A percentile compares a stretch with the other conserved stretches of the same genome.
These are phyloP conservation scores for Bolboschoenoplectus hybrid DNA, from an alignment of 202 grass and related monocot genomes.

Conservation along the genomic window DNA sequence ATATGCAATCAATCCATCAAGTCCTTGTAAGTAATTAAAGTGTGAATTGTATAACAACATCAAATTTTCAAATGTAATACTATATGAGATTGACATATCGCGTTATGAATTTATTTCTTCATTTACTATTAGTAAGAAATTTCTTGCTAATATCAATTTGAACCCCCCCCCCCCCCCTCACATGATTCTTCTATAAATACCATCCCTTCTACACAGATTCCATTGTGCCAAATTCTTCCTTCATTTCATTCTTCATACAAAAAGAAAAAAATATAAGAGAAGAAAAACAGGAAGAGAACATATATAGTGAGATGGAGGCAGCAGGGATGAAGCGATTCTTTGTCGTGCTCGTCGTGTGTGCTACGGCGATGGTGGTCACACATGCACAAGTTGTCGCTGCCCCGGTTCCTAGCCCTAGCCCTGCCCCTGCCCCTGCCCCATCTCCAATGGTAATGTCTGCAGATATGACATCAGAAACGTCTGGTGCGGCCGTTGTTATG, in stretches of 20 bases:
- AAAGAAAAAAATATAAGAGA: neutral
- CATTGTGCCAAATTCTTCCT: neutral
- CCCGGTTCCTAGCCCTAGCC: neutral
- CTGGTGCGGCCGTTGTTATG: neutral
- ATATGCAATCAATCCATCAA: neutral
- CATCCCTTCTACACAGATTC: neutral
- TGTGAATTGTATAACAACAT: neutral
- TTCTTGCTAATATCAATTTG: neutral
- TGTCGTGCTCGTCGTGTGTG: neutral
- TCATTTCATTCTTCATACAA: neutral
- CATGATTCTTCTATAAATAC: conserved; percentile 13
- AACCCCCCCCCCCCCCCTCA: neutral
- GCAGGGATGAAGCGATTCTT: neutral
- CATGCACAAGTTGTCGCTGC: neutral
- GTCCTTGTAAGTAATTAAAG: neutral
- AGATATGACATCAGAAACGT: neutral
- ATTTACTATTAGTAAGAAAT: neutral
- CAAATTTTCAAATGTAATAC: neutral
- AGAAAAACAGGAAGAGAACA: neutral
- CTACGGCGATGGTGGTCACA: neutral
- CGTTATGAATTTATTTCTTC: neutral
- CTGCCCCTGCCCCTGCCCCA: neutral
- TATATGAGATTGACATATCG: neutral
- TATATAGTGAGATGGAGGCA: conserved; percentile 3
- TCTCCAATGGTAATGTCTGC: neutral